These are phyloP conservation scores for Pleurotus salmoneostramineus DNA, from an alignment of 768 basidiomycete genomes.

Conservation along the genomic window DNA sequence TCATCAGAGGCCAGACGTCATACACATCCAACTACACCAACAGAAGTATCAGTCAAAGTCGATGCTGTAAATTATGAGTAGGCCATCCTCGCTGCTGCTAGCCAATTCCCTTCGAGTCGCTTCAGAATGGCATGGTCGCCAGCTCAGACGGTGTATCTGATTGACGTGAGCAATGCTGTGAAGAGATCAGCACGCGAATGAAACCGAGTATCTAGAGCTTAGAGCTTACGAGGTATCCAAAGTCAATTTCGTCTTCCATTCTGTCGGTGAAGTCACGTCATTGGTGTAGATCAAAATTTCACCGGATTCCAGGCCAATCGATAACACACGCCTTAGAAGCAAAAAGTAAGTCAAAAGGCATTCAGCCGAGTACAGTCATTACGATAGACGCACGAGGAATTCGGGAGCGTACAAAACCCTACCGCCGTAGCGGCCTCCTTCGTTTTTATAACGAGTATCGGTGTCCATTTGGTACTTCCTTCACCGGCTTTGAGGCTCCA, in stretches of 20 bases:
- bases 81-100: constrained; percentile 91
- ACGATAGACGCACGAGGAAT: constrained; percentile 34
- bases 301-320: constrained; percentile 84
- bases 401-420: constrained; percentile 40
- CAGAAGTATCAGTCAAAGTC: neutral
- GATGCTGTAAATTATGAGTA: constrained; percentile 61
- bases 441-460: constrained; percentile 59
- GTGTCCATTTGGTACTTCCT: constrained; percentile 46
- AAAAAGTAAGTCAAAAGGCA: constrained; percentile 2
- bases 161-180: constrained; percentile 71
- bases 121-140: constrained; percentile 48
- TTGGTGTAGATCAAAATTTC: constrained; percentile 61
- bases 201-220: neutral
- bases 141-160: constrained; percentile 78
- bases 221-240: constrained; percentile 48
- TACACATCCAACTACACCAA: too few relatives aligned
- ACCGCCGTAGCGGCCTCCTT: constrained; percentile 83
- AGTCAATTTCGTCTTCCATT: constrained; percentile 44
- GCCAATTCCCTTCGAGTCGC: constrained; percentile 53
- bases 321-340: constrained; percentile 49
- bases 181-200: constrained; percentile 5
- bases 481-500: constrained; percentile 48
- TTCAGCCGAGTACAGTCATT: neutral
- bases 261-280: constrained; percentile 18
- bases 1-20: too few relatives aligned